Percentiles rank a stretch among this genome's conserved stretches.
Conservation (phyloP, 805 yeast species). For the Starmerella apis region DNA sequence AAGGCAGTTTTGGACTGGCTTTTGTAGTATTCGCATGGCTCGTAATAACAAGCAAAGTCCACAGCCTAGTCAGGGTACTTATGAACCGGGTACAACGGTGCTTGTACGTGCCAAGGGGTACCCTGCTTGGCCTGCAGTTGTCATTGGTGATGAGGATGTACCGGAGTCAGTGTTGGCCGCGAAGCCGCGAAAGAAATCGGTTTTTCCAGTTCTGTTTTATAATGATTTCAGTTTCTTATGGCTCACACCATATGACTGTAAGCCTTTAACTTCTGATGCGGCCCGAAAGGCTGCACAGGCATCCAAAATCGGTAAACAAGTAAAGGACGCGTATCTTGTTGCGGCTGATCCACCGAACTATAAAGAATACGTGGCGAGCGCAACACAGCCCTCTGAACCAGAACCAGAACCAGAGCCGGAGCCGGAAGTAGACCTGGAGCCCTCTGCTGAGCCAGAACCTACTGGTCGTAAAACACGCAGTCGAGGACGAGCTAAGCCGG, state of each 20-base stretch:
- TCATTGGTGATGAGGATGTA: slow-evolving; percentile 48
- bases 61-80: neutral
- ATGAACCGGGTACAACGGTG: slow-evolving; percentile 41
- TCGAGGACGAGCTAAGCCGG: slow-evolving; percentile 14
- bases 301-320: slow-evolving; percentile 17
- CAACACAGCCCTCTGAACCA: neutral
- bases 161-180: slow-evolving; percentile 46
- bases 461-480: slow-evolving; percentile 42
- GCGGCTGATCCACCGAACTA: slow-evolving; percentile 24
- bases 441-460: neutral
- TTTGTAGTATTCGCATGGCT: neutral
- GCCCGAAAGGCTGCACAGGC: slow-evolving; percentile 21
- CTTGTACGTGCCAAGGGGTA: slow-evolving; percentile 72
- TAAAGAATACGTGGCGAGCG: slow-evolving; percentile 16
- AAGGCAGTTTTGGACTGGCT: no score
- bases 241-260: slow-evolving; percentile 36
- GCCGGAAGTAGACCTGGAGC: slow-evolving; percentile 30
- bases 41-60: neutral
- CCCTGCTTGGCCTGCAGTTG: slow-evolving; percentile 82
- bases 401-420: slow-evolving; percentile 26
- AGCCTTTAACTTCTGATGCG: slow-evolving; percentile 14
- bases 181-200: slow-evolving; percentile 38
- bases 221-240: slow-evolving; percentile 62
- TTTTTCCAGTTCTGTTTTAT: slow-evolving; percentile 50
- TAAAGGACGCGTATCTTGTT: slow-evolving; percentile 24